Conservation (phyloP, 441 rosid genomes). For the Mallotus repandus region DNA sequence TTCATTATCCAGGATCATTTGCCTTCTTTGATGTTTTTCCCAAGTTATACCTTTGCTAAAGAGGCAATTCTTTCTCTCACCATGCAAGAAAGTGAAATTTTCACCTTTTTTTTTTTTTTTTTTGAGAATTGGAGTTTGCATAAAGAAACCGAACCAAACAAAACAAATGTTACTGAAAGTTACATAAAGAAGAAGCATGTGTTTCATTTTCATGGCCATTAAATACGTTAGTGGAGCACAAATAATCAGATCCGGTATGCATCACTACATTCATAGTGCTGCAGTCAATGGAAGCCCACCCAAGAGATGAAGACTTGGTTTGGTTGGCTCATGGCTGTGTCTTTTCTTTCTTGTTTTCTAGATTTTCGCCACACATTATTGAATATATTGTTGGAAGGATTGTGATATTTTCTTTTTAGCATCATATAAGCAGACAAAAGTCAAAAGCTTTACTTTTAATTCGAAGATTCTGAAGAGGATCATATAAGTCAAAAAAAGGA, state of each 20-base stretch:
- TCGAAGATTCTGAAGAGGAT: too few species aligned
- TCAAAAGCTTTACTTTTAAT: too few species aligned
- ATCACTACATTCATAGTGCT: neutral
- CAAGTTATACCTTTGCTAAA: too few species aligned
- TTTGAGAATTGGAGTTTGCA: too few species aligned
- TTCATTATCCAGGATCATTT: too few species aligned
- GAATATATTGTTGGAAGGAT: neutral
- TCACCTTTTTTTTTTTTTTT: neutral
- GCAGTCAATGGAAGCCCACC: neutral
- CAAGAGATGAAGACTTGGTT: neutral
- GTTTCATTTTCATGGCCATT: neutral
- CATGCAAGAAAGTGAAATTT: too few species aligned
- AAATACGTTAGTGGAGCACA: neutral
- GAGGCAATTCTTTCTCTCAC: too few species aligned
- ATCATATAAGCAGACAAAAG: neutral
- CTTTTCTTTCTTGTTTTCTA: neutral
- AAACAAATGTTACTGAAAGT: too few species aligned
- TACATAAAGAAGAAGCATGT: neutral
- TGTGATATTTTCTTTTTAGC: neutral
- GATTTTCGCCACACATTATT: slow-evolving; percentile 2
- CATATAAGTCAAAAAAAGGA: too few species aligned
- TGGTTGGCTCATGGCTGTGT: neutral
- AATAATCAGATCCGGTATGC: neutral
- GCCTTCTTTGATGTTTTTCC: too few species aligned
- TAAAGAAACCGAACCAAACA: too few species aligned